Evolutionary conservation across 208 protist genomes (phyloP).

Genomic region (Angomonas desouzai): DNA sequence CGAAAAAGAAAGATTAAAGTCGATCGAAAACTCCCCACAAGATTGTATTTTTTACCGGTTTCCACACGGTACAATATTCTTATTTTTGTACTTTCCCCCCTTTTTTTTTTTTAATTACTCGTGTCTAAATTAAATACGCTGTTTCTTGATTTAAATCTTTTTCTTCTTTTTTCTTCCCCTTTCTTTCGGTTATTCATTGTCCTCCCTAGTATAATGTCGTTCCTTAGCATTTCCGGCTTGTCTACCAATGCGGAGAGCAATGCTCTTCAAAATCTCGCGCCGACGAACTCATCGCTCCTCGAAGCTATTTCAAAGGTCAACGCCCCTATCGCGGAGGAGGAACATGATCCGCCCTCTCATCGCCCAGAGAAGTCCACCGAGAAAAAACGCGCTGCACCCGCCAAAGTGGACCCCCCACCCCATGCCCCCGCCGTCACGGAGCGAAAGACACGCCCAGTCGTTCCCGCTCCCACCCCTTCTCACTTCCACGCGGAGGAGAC

Average conservation of each 20-base stretch:
- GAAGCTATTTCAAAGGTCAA: background rate
- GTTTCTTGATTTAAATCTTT: no score
- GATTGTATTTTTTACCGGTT: no score
- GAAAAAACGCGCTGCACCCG: background rate
- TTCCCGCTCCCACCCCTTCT: slow-evolving; percentile 7
- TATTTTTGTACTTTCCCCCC: background rate
- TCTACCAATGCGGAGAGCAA: slow-evolving; percentile 21
- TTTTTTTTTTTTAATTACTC: slow-evolving; percentile 3
- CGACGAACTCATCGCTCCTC: background rate
- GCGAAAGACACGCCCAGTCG: slow-evolving; percentile 5
- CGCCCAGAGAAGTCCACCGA: background rate
- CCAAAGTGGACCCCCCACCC: background rate
- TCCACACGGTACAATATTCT: no score
- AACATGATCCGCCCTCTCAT: background rate
- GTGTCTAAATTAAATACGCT: no score
- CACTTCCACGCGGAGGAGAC: slow-evolving; percentile 48
- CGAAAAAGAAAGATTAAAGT: slow-evolving; percentile 21
- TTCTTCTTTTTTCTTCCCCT: background rate
- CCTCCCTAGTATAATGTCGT: no score
- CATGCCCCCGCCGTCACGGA: background rate
- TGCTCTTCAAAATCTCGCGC: slow-evolving; percentile 15
- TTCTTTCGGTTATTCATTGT: background rate
- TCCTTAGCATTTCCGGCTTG: slow-evolving; percentile 34
- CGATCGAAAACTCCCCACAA: no score
- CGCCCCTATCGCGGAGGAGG: background rate